A percentile compares a stretch with the other conserved stretches of the same genome.
These are phyloP conservation scores for Schizopora paradoxa DNA, from an alignment of 1,284 basidiomycete genomes.

Conservation along the genomic window DNA sequence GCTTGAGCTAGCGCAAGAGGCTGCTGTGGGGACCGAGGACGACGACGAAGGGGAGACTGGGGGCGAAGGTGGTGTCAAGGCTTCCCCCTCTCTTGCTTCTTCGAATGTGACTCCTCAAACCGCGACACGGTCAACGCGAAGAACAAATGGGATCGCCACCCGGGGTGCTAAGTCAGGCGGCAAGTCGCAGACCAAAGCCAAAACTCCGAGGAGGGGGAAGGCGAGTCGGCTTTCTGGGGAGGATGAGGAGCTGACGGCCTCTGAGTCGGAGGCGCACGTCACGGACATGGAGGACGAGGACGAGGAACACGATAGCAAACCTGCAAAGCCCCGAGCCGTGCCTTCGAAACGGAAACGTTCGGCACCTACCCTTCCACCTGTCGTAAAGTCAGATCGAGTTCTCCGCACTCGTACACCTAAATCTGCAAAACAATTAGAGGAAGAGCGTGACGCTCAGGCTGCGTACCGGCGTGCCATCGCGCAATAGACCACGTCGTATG, in stretches of 20 bases:
- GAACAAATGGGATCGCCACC: slow-evolving; percentile 1
- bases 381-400: slow-evolving; percentile 36
- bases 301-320: slow-evolving; percentile 22
- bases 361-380: slow-evolving; percentile 12
- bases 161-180: too few species aligned
- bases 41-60: neutral
- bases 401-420: slow-evolving; percentile 50
- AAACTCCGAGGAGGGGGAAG: neutral
- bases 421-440: slow-evolving; percentile 38
- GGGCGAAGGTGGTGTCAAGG: neutral
- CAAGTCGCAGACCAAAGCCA: slow-evolving; percentile 18
- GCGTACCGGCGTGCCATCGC: slow-evolving; percentile 42
- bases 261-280: slow-evolving; percentile 3
- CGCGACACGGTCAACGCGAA: neutral
- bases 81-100: too few species aligned
- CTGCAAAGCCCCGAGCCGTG: slow-evolving; percentile 17
- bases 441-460: slow-evolving; percentile 44
- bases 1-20: slow-evolving; percentile 56
- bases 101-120: too few species aligned
- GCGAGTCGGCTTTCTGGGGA: too few species aligned
- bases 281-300: slow-evolving; percentile 21
- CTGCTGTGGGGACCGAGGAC: slow-evolving; percentile 20
- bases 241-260: neutral
- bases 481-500: slow-evolving; percentile 22
- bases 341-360: slow-evolving; percentile 23